A percentile compares a stretch with the other conserved stretches of the same genome.
phyloP scores from a whole-genome alignment of 2,329 filamentous ascomycete genomes.

The Phyllosticta citriasiana region DNA sequence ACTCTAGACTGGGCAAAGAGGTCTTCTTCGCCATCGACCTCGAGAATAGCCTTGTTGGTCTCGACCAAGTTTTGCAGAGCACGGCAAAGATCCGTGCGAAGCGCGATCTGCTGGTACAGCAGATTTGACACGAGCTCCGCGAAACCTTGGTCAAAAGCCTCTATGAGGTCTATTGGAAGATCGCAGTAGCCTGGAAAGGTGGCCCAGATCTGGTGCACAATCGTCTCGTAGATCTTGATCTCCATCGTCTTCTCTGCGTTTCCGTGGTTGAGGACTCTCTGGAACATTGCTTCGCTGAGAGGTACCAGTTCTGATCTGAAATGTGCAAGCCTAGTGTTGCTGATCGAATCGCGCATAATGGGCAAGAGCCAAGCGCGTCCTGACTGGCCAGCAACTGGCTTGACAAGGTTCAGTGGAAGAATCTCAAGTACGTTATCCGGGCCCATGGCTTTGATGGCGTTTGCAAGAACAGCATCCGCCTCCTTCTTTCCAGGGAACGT shows the following conservation, averaged over 20 bases:
- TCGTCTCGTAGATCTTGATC: constrained; percentile 92
- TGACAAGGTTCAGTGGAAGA: constrained; percentile 75
- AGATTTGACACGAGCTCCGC: constrained; percentile 87
- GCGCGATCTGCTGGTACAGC: constrained; percentile 80
- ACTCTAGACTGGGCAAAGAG: constrained; percentile 70
- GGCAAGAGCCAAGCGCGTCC: constrained; percentile 93
- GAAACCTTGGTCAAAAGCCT: constrained; percentile 72
- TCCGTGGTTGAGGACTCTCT: constrained; percentile 75
- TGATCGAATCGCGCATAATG: constrained; percentile 77
- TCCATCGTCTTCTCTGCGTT: constrained; percentile 84
- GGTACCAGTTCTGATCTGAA: constrained; percentile 83
- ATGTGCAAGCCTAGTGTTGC: constrained; percentile 77
- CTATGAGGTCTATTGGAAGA: constrained; percentile 61
- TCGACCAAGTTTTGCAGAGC: constrained; percentile 80
- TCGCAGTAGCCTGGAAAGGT: constrained; percentile 92
- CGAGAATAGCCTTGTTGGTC: constrained; percentile 73
- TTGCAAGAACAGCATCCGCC: constrained; percentile 80
- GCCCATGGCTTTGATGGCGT: constrained; percentile 82
- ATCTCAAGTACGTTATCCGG: constrained; percentile 73
- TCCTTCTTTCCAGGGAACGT: constrained; percentile 92
- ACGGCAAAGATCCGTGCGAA: constrained; percentile 79
- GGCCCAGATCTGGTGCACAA: constrained; percentile 93
- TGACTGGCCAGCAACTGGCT: constrained; percentile 64
- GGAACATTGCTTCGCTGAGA: constrained; percentile 81
- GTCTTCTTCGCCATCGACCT: constrained; percentile 59